phyloP scores from a whole-genome alignment of 257 asterid genomes.

The Handroanthus guayacan region DNA sequence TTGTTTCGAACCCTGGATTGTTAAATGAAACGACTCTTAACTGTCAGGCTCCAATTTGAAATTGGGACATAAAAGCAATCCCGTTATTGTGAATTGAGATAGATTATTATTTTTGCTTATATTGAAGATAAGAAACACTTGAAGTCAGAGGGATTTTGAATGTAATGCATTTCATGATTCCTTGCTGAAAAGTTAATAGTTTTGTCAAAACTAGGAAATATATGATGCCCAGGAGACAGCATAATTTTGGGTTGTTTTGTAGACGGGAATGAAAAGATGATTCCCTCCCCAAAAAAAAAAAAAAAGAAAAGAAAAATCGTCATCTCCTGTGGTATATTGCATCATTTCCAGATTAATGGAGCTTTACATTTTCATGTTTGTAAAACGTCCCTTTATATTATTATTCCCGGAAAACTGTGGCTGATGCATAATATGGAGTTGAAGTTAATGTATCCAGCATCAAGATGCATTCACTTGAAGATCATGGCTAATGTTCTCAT shows the following conservation, averaged over 20 bases:
- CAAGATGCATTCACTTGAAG: constrained; percentile 1
- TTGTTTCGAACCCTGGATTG: constrained; percentile 11
- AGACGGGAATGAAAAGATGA: background rate
- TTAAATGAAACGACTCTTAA: background rate
- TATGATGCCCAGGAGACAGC: background rate
- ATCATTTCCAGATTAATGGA: background rate
- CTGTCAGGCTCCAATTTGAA: constrained; percentile 12
- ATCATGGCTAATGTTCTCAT: constrained; percentile 5
- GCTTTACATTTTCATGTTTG: constrained; percentile 11
- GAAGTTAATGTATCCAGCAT: background rate
- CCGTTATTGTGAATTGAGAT: background rate
- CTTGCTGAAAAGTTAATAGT: background rate
- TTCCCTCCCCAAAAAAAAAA: background rate
- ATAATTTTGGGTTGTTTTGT: background rate
- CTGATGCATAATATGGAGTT: background rate
- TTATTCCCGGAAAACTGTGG: background rate
- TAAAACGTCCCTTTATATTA: background rate
- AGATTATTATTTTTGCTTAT: background rate
- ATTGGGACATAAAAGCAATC: constrained; percentile 15
- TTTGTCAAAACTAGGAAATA: background rate
- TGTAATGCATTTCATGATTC: background rate
- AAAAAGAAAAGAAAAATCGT: too few species aligned
- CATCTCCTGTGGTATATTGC: constrained; percentile 8
- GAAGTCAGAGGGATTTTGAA: background rate
- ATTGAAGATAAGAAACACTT: background rate